Evolutionary conservation across 805 yeast genomes (phyloP).

Genomic region (Blastobotrys robertii): DNA sequence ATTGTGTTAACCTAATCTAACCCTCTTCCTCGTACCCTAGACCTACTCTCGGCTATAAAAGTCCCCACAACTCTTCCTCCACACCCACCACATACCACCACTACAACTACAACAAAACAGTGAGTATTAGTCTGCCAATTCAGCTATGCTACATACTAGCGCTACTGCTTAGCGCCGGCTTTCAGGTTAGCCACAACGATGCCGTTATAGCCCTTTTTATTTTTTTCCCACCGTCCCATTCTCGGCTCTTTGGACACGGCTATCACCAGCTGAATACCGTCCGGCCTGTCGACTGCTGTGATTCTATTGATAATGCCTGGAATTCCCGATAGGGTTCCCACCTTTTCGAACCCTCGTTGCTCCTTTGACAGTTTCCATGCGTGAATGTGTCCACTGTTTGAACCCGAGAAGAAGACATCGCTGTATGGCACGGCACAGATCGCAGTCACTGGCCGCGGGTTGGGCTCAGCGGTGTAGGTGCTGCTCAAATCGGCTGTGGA

Average conservation of each 20-base stretch:
- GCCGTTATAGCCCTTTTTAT: constrained; percentile 62
- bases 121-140: too few relatives aligned
- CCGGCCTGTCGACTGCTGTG: constrained; percentile 1
- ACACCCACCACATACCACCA: too few relatives aligned
- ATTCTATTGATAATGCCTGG: constrained; percentile 46
- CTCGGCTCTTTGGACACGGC: constrained; percentile 77
- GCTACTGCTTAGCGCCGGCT: too few relatives aligned
- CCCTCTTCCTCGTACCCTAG: too few relatives aligned
- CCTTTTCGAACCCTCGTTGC: constrained; percentile 46
- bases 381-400: constrained; percentile 69
- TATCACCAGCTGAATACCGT: constrained; percentile 31
- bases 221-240: constrained; percentile 74
- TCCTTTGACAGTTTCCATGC: constrained; percentile 70
- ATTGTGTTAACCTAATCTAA: too few relatives aligned
- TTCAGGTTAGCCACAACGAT: constrained; percentile 31
- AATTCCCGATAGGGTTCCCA: constrained; percentile 50
- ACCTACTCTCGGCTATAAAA: too few relatives aligned
- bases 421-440: constrained; percentile 76
- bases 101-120: too few relatives aligned
- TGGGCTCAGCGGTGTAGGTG: constrained; percentile 35
- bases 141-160: too few relatives aligned
- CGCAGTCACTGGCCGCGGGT: constrained; percentile 71
- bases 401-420: constrained; percentile 78
- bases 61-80: too few relatives aligned
- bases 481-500: constrained; percentile 41